Evolutionary conservation across 2,329 filamentous ascomycete genomes (phyloP), one percentile per base, ranked within the genome.

Genomic region (Trichoderma hamatum): DNA sequence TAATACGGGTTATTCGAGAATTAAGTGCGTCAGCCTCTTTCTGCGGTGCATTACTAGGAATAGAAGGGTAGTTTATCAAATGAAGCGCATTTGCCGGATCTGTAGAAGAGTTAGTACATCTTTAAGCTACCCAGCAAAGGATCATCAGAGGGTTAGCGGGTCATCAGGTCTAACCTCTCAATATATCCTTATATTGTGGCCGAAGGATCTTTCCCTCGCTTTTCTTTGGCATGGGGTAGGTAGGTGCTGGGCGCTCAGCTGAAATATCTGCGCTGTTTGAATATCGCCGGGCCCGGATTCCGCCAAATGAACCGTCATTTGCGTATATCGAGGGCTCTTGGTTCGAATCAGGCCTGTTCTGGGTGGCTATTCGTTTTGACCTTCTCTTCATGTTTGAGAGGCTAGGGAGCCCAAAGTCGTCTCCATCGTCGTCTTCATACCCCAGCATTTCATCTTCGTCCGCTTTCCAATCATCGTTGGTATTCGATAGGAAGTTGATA

Each of bases 121-220:
- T 21, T 24, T n/a, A 3, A 34, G 3, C 13, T 5, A 21, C n/a
- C 1, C 19, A 24, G 26, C 10, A 24, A 21, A 32, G 19, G 14
- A 24, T 4, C 7, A 5, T 21, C 26, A 62, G 9, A 34, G 26
- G 2, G 4, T 7, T 16, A 54, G 16, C 16, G 13, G 14, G 24
- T 30, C 1, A 24, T 26, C 5, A 21, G 9, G 36, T 69, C 76
- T 16, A 72, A 90, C 89, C 89, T 83, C 86, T 88, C 24, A 99
- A 82, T 56, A 99, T 96, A 71, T 99, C 96, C 80, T 99, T 97
- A 80, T 98, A 99, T 79, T 99, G 96, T 63, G 96, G 96, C 72
- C 96, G 89, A 26, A 99, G 83, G 70, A 98, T 98, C 84, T 99
- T 99, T 32, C 93, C 95, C 78, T 97, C 94, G 71, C 87, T 90